Conservation (phyloP, 225 moss, liverwort and hornwort genomes). For the Climacium dendroides region DNA sequence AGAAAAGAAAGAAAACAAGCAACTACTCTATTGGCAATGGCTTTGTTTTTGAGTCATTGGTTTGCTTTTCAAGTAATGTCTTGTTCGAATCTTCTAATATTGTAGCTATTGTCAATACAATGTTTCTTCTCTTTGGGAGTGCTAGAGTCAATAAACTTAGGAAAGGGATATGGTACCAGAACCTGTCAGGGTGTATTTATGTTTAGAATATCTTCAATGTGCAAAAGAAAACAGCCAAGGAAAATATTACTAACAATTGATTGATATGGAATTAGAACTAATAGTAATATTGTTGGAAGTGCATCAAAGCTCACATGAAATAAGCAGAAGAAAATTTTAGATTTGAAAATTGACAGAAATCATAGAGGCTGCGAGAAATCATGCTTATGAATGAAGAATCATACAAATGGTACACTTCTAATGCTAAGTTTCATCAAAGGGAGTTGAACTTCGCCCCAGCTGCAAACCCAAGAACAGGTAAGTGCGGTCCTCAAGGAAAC, state of each 20-base stretch:
- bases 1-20: background rate
- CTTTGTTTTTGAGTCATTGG: no score
- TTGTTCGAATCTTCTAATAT: background rate
- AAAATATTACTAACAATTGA: background rate
- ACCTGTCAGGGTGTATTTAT: no score
- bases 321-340: background rate
- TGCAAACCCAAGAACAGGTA: no score
- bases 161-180: background rate
- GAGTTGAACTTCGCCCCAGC: no score
- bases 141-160: no score
- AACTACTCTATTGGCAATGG: background rate
- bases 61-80: background rate
- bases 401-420: background rate
- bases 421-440: background rate
- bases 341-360: background rate
- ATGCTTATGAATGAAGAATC: background rate
- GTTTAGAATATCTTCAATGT: background rate
- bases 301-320: background rate
- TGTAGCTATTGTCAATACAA: background rate
- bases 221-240: accelerated
- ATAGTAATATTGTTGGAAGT: background rate
- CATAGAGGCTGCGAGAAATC: background rate
- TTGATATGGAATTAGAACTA: background rate
- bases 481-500: no score
- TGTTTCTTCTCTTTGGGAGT: background rate